Evolutionary conservation across 805 yeast species (phyloP), one percentile per base, ranked within the genome.

Genomic region (Saccharomyces mikatae): DNA sequence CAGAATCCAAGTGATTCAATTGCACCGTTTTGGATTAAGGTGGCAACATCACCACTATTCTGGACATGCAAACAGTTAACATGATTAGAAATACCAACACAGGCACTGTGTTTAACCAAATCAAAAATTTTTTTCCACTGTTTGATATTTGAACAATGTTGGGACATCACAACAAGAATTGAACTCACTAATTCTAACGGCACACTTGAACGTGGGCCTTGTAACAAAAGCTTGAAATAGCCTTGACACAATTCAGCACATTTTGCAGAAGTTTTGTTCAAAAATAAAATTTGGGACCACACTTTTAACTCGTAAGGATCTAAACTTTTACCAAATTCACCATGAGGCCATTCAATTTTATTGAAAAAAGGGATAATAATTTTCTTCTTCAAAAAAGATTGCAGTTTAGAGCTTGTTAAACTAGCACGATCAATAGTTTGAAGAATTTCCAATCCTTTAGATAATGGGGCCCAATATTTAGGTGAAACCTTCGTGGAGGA

Each of bases 41-140:
- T 47, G 22, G 26, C 10, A 14, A 41, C 46, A 17, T 79, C 80
- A 11, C 64, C 59, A 17, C 50, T 49, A 9, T 28, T 46, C 44
- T 22, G 21, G n/a, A 41, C 31, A 4, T 54, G 31, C 9, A 58
- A 44, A 24, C 54, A 48, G 1, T 58, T 55, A 13, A 69, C 56
- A 54, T 70, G 64, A 10, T 69, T 70, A 10, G 71, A 71, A 4
- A 81, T 76, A 2, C 74, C 74, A n/a, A 11, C 24, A 17, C 44
- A 36, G 47, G 76, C 73, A 6, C 83, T 74, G 54, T 76, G 75
- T 57, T 81, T 81, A 11, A 77, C 79, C 21, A 84, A 64, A 31
- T 80, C 80, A 32, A 78, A 68, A 5, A 83, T 69, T 59, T 79
- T 83, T 66, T 85, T 85, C 76, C 83, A 85, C 41, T 81, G 83